Evolutionary conservation across 257 asterid species (phyloP), one percentile per base, ranked within the genome.

Genomic region (Verbascum thapsus): DNA sequence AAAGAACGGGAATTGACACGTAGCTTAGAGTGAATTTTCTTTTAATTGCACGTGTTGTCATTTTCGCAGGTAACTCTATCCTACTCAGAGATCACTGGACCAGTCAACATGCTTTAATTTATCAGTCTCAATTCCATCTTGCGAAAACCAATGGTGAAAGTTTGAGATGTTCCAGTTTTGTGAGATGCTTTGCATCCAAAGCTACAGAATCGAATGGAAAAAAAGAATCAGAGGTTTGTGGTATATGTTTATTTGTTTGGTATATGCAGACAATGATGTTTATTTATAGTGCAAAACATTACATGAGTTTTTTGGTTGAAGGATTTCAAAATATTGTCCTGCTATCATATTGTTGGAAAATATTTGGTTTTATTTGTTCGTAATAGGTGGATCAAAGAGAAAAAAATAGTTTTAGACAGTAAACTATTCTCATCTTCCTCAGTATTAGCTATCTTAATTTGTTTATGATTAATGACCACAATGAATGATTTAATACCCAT

Each of bases 131-230:
- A 26, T 70, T 78, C 69, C 92, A 78, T 66, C 85, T 73, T 64
- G 76, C 76, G 66, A 40, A 48, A 19, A 78, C 69, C 35, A 20
- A 49, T 40, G 70, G 78, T 48, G 63, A 58, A 62, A 70, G 64
- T 69, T 59, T 75, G 57, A 52, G 70, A 58, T 37, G 40, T 30
- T 40, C 78, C 70, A 55, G 55, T 79, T 77, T 75, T 57, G 69
- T 74, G 53, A 83, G 95, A 81, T 67, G 79, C 59, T 81, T 90
- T 76, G 78, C 96, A 54, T 80, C 91, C 72, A 77, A 75, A 72
- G 35, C 83, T 48, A 68, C 97, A 7, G 80, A 78, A 49, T 74
- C 97, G 26, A 74, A 64, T 10, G 56, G 41, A 44, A 66, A 69
- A 74, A 81, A 79, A 58, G 45, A 55, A 61, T 75, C 94, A 12